phyloP scores from a whole-genome alignment of 768 basidiomycete species.

The Lactifluus volemus region DNA sequence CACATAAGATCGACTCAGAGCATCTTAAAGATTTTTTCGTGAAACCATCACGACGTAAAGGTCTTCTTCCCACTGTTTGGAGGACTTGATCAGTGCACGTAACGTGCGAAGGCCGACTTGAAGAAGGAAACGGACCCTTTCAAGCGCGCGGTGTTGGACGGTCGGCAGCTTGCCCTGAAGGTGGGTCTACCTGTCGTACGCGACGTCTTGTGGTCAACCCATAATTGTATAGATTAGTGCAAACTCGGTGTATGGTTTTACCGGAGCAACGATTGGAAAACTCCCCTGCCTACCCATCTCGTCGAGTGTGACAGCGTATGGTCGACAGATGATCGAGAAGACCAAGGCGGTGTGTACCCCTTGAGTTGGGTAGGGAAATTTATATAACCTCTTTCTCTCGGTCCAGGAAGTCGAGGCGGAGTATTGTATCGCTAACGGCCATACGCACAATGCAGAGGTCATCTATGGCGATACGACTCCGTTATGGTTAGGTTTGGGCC shows the following conservation, averaged over 20 bases:
- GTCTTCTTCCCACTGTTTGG: conserved; percentile 86
- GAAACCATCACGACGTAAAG: conserved; percentile 65
- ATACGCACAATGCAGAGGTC: conserved; percentile 80
- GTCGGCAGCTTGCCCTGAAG: conserved; percentile 94
- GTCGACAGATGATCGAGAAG: conserved; percentile 97
- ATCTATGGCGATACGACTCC: conserved; percentile 99
- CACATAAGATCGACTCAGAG: not conserved
- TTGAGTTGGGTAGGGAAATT: not conserved
- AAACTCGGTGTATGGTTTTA: conserved; percentile 98
- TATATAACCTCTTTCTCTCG: not conserved
- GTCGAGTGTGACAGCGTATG: conserved; percentile 91
- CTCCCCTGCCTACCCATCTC: conserved; percentile 94
- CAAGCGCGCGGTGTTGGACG: conserved; percentile 93
- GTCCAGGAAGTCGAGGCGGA: conserved; percentile 79
- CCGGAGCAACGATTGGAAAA: conserved; percentile 95
- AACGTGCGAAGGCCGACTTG: conserved; percentile 93
- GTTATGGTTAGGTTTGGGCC: conserved; percentile 98
- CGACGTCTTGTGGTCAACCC: not conserved
- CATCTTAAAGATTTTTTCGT: conserved; percentile 68
- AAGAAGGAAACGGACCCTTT: conserved; percentile 97
- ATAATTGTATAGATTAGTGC: conserved; percentile 71
- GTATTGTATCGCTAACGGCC: conserved; percentile 79
- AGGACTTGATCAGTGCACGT: conserved; percentile 87
- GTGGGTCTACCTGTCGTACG: conserved; percentile 30
- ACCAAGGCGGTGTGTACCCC: conserved; percentile 65